Conservation (phyloP, 768 basidiomycete genomes). For the Boletus vinaceobasis region DNA sequence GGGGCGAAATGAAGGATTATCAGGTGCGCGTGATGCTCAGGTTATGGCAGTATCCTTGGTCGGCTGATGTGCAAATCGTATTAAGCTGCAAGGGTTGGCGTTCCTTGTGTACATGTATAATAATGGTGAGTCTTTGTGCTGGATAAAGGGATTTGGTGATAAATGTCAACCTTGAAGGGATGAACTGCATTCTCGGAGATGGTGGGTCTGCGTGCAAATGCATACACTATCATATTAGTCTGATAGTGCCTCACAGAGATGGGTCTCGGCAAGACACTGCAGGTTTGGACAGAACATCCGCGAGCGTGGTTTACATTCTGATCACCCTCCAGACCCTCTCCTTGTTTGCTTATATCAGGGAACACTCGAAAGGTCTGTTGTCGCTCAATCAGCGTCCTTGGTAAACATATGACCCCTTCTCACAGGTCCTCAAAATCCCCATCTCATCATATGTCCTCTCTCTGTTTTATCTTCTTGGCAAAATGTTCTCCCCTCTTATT, state of each 20-base stretch:
- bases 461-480: slow-evolving; percentile 63
- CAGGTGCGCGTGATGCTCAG: slow-evolving; percentile 41
- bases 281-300: slow-evolving; percentile 31
- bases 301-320: neutral
- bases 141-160: neutral
- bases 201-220: slow-evolving; percentile 35
- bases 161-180: slow-evolving; percentile 34
- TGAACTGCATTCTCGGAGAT: slow-evolving; percentile 73
- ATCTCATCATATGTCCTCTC: slow-evolving; percentile 71
- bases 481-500: slow-evolving; percentile 32
- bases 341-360: slow-evolving; percentile 65
- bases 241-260: slow-evolving; percentile 37
- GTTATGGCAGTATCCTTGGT: neutral
- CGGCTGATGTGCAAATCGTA: neutral
- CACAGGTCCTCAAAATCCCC: slow-evolving; percentile 49
- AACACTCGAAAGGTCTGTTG: slow-evolving; percentile 41
- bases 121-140: slow-evolving; percentile 44
- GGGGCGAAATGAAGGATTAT: slow-evolving; percentile 69
- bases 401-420: neutral
- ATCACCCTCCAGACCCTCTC: slow-evolving; percentile 44
- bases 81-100: slow-evolving; percentile 57
- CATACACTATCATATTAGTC: neutral
- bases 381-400: neutral
- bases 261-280: slow-evolving; percentile 65
- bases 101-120: slow-evolving; percentile 65